Evolutionary conservation across 495 filamentous ascomycete species (phyloP).

Genomic region (Coniosporium apollinis): DNA sequence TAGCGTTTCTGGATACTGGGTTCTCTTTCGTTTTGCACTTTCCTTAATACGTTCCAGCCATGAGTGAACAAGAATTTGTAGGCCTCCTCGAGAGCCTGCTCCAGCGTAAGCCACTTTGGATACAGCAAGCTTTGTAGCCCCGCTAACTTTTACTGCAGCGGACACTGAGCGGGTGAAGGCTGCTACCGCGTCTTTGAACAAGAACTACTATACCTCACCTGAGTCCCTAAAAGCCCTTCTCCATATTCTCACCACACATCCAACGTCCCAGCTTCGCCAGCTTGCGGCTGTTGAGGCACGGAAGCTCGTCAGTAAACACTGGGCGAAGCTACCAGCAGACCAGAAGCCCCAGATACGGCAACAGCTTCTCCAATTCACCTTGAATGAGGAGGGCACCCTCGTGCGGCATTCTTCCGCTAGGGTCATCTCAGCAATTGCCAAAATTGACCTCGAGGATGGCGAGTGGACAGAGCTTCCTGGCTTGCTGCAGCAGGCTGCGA

Average conservation of each 20-base stretch:
- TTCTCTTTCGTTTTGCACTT: not conserved
- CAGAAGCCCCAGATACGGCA: slow-evolving; percentile 67
- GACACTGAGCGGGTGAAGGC: slow-evolving; percentile 71
- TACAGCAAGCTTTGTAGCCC: not conserved
- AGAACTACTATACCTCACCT: slow-evolving; percentile 77
- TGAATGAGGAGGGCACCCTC: slow-evolving; percentile 55
- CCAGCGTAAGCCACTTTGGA: slow-evolving; percentile 20
- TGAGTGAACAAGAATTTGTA: slow-evolving; percentile 32
- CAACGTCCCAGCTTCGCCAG: slow-evolving; percentile 58
- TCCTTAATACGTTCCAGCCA: slow-evolving; percentile 6
- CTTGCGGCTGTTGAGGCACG: slow-evolving; percentile 78
- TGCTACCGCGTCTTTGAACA: slow-evolving; percentile 76
- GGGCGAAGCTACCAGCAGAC: slow-evolving; percentile 41
- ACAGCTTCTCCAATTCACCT: slow-evolving; percentile 62
- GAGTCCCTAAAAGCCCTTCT: slow-evolving; percentile 68
- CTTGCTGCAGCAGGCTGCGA: slow-evolving; percentile 55
- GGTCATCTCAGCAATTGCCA: slow-evolving; percentile 72
- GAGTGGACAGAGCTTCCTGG: slow-evolving; percentile 74
- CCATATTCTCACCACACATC: slow-evolving; percentile 64
- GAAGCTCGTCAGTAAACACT: slow-evolving; percentile 71
- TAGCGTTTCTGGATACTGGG: too few species aligned
- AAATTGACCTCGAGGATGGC: slow-evolving; percentile 68
- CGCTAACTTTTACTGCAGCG: slow-evolving; percentile 28
- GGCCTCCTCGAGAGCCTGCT: slow-evolving; percentile 28
- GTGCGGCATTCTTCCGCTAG: slow-evolving; percentile 77